A percentile compares a stretch with the other conserved stretches of the same genome.
phyloP scores from a whole-genome alignment of 257 asterid genomes.

The Echites panduratus region DNA sequence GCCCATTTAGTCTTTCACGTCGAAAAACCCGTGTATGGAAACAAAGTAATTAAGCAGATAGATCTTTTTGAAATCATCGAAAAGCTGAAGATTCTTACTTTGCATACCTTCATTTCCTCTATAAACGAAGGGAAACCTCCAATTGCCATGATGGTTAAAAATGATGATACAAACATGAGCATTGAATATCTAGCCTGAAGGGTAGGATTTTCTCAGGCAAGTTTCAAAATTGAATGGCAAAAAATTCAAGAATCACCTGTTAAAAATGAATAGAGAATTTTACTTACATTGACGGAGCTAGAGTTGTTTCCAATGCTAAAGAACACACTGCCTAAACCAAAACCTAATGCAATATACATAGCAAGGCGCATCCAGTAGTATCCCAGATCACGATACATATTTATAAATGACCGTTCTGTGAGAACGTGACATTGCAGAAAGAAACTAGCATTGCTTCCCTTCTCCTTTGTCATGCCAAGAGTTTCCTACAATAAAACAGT shows the following conservation, averaged over 20 bases:
- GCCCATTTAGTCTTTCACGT: conserved; percentile 59
- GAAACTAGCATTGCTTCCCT: conserved; percentile 25
- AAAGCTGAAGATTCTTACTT: too few relatives aligned
- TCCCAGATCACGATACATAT: conserved; percentile 59
- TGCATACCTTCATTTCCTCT: conserved; percentile 52
- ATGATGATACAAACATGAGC: conserved; percentile 26
- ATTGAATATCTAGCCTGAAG: conserved; percentile 31
- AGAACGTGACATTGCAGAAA: conserved; percentile 39
- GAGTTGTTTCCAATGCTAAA: conserved; percentile 28
- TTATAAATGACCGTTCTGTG: conserved; percentile 44
- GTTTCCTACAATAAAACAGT: background rate
- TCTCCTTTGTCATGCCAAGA: conserved; percentile 15
- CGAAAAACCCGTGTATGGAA: conserved; percentile 35
- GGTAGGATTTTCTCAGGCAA: background rate
- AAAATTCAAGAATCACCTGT: background rate
- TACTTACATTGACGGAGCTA: conserved; percentile 26
- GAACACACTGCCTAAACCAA: conserved; percentile 51
- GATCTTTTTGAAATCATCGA: too few relatives aligned
- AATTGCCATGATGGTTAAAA: conserved; percentile 51
- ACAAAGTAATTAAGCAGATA: background rate
- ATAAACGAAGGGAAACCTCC: conserved; percentile 68
- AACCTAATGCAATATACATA: conserved; percentile 39
- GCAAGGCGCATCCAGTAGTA: conserved; percentile 62
- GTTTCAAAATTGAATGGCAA: background rate
- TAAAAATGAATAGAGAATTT: background rate